phyloP scores from a whole-genome alignment of 805 yeast genomes.

The Kazachstania psychrophila region DNA sequence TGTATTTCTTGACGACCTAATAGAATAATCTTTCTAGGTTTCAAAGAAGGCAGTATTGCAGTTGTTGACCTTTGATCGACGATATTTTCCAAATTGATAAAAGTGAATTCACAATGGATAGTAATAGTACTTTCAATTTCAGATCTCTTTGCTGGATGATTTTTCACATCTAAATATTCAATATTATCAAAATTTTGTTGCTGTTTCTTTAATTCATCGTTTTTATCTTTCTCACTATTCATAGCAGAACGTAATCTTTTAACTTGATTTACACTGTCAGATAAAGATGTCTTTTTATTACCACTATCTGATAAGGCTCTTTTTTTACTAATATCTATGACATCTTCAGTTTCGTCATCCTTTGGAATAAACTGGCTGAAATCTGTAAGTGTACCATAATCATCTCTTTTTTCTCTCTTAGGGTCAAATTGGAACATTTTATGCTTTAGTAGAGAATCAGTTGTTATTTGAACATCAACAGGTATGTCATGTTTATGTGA shows the following conservation, averaged over 20 bases:
- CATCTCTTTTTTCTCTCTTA: conserved; percentile 59
- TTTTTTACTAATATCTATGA: conserved; percentile 13
- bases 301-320: background rate
- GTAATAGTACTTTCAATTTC: conserved; percentile 30
- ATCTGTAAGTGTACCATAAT: conserved; percentile 75
- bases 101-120: conserved; percentile 63
- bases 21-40: conserved; percentile 64
- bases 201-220: conserved; percentile 24
- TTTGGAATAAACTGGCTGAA: conserved; percentile 48
- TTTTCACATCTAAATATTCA: conserved; percentile 41
- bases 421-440: conserved; percentile 71
- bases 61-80: conserved; percentile 77
- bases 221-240: conserved; percentile 18
- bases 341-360: conserved; percentile 30
- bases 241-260: conserved; percentile 27
- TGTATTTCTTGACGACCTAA: conserved; percentile 17
- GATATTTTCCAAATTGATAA: conserved; percentile 71
- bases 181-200: conserved; percentile 43
- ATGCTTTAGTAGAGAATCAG: conserved; percentile 28
- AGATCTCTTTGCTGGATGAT: conserved; percentile 42
- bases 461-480: conserved; percentile 20
- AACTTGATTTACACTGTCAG: conserved; percentile 8
- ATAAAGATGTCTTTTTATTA: conserved; percentile 6
- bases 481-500: conserved; percentile 16
- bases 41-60: conserved; percentile 66